A percentile compares a stretch with the other conserved stretches of the same genome.
These are phyloP conservation scores for Jatropha multifida DNA, from an alignment of 441 rosid genomes.

Conservation along the genomic window DNA sequence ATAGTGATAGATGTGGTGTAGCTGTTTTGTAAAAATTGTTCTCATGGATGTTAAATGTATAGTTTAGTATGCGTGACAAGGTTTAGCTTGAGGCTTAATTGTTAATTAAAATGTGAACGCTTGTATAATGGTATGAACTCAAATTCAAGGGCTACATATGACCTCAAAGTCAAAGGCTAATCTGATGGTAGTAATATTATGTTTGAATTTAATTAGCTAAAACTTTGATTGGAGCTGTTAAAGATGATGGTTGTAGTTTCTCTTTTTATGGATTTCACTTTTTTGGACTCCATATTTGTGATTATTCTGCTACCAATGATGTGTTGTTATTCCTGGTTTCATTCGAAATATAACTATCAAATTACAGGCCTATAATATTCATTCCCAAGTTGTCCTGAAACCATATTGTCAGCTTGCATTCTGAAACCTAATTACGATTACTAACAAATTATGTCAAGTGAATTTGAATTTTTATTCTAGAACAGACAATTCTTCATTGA, in stretches of 20 bases:
- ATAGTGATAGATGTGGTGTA: background rate
- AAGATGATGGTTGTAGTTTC: background rate
- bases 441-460: background rate
- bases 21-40: background rate
- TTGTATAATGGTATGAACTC: background rate
- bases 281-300: background rate
- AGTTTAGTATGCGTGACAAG: too few relatives aligned
- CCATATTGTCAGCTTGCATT: background rate
- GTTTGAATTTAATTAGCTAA: background rate
- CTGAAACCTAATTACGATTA: background rate
- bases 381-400: background rate
- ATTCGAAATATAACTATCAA: background rate
- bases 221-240: background rate
- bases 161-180: too few relatives aligned
- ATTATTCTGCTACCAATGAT: background rate
- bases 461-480: background rate
- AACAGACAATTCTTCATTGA: background rate
- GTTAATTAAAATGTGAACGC: background rate
- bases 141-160: background rate
- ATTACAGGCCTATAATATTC: background rate
- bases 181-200: background rate
- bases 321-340: background rate
- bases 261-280: background rate
- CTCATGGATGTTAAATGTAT: background rate
- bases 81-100: background rate